Evolutionary conservation across 1,284 basidiomycete species (phyloP), one percentile per base, ranked within the genome.

Genomic region (Tranzscheliella williamsii): DNA sequence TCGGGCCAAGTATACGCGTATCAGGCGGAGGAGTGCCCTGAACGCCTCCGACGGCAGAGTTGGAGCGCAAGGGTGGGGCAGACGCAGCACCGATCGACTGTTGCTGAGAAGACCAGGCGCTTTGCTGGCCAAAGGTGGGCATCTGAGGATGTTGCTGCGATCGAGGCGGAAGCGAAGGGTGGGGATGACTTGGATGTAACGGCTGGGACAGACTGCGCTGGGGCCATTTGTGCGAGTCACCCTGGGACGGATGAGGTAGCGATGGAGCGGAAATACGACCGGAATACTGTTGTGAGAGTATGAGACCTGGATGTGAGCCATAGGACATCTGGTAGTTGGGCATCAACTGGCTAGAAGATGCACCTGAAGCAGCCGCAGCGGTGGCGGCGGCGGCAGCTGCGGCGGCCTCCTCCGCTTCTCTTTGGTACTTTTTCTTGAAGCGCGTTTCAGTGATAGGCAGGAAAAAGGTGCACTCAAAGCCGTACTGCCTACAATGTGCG

Each of bases 381-480:
- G 46, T 63, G 17, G 63, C 68, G 4, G 54, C 63, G 18, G 56
- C 56, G 9, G 67, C 67, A 0, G 57, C 61, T 3, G 64, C 80
- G 0, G 81, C 79, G 58, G 89, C 87, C 65, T 87, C 87, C 61
- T 87, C 86, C 34, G 84, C 58, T 68, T 71, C 66, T 12, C 62
- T 35, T 44, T 73, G 70, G n/a, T 88, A 87, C 80, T 91, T 90
- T 82, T 94, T 94, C 82, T 96, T 96, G 84, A 96, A 97, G 12
- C 93, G 86, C 0, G 93, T 98, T 79, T 97, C 94, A 16, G 93
- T 91, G 72, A 98, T 97, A 39, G 94, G 94, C 17, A 97, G 84
- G 82, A 95, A 95, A 80, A 93, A 96, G 12, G 72, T 73, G 52
- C 65, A 76, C 33, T 57, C 62, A 35, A 68, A 67, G 23, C 72